Evolutionary conservation across 2,329 filamentous ascomycete species (phyloP).

Genomic region (Neonectria neomacrospora): DNA sequence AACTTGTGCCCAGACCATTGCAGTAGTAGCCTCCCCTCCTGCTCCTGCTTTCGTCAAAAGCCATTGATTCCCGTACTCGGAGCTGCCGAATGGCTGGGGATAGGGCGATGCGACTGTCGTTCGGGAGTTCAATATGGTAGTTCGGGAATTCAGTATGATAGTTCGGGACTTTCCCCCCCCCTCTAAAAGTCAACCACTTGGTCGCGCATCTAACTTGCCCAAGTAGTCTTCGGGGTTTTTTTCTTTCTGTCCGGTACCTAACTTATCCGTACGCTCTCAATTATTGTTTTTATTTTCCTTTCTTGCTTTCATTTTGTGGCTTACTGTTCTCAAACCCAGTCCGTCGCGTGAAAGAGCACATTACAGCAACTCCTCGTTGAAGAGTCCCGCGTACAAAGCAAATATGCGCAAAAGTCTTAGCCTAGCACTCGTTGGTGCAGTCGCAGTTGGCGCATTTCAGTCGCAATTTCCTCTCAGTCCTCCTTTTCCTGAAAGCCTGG

Average conservation of each 20-base stretch:
- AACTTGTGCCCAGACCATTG: not conserved
- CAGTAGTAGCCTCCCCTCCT: not conserved
- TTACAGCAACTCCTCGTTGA: constrained; percentile 3
- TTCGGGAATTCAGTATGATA: too few species aligned
- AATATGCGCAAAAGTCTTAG: constrained; percentile 8
- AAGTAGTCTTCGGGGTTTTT: constrained; percentile 3
- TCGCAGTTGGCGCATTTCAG: not conserved
- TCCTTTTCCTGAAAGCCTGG: constrained; percentile 7
- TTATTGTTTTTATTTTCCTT: constrained; percentile 7
- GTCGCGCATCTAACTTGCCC: constrained; percentile 6
- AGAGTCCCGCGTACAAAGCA: not conserved
- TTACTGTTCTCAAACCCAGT: constrained; percentile 5
- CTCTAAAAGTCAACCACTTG: not conserved
- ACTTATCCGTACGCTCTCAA: constrained; percentile 10
- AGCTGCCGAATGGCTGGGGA: not conserved
- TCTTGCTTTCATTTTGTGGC: not conserved
- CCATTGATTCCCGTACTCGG: not conserved
- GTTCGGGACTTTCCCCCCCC: not conserved
- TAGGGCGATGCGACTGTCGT: not conserved
- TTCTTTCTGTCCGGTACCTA: not conserved
- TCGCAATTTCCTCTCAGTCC: constrained; percentile 10
- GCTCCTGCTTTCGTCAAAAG: not conserved
- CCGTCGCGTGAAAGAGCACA: constrained; percentile 3
- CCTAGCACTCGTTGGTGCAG: not conserved
- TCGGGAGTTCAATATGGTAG: constrained; percentile 14